phyloP scores from a whole-genome alignment of 768 basidiomycete genomes.

The Saitozyma sp. region DNA sequence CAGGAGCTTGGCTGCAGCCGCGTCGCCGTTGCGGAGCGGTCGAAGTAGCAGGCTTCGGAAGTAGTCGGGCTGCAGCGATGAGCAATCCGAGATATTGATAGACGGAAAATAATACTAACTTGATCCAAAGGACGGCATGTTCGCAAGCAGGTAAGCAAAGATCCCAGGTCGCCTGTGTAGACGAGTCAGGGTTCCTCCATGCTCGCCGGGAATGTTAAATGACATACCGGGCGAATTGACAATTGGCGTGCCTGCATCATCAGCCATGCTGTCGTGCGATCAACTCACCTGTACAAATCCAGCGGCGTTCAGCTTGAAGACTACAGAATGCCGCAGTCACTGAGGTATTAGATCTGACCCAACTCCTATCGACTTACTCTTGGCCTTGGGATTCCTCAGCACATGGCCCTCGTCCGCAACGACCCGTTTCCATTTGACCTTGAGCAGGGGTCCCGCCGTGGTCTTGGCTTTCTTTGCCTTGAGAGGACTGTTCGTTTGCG shows the following conservation, averaged over 20 bases:
- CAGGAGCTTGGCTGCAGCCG: constrained; percentile 68
- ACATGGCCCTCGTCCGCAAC: constrained; percentile 87
- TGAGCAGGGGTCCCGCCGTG: constrained; percentile 59
- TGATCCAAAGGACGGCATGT: constrained; percentile 85
- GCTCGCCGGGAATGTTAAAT: neutral
- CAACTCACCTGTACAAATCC: constrained; percentile 50
- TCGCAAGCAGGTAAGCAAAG: constrained; percentile 75
- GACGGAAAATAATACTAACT: constrained; percentile 30
- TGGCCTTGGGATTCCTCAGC: constrained; percentile 81
- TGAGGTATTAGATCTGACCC: no score
- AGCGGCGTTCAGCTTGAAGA: constrained; percentile 39
- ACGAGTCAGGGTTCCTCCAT: constrained; percentile 57
- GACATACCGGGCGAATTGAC: constrained; percentile 57
- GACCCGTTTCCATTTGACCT: constrained; percentile 80
- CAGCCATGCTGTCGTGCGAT: constrained; percentile 35
- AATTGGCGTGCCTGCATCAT: constrained; percentile 79
- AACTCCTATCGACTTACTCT: constrained; percentile 70
- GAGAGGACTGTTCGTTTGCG: neutral
- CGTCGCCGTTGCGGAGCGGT: constrained; percentile 69
- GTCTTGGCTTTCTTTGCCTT: constrained; percentile 59
- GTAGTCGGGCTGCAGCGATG: constrained; percentile 58
- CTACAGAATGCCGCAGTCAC: constrained; percentile 33
- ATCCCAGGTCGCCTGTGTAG: constrained; percentile 76
- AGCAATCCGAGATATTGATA: neutral
- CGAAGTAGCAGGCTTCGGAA: constrained; percentile 77